Base-by-base conservation (phyloP, 208 protist genomes). In the Leishmania major region DNA sequence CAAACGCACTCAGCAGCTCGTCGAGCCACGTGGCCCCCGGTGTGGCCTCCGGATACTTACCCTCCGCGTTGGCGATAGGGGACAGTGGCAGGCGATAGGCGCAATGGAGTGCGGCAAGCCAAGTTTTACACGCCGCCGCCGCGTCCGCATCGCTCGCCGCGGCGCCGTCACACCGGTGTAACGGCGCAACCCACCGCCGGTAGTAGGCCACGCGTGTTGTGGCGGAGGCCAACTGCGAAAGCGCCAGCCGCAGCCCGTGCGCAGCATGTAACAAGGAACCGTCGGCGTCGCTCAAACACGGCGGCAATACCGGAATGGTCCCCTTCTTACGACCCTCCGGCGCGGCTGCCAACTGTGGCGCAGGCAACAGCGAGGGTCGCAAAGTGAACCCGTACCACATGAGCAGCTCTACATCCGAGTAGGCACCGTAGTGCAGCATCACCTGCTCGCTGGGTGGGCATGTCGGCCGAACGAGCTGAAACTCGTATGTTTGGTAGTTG, bases 331-430 rank as follows among this genome's bases (percentile, higher is more conserved):
- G 4, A 22, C 37, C 43, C 51, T 70, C 70, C 75, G 53, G 31
- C 45, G 43, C 71, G 72, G 49, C 53, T 64, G 66, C 7, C 45
- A 78, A 51, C 62, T n/a, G 31, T 51, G 57, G 40, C 37, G 78
- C 77, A 31, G 92, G 93, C 11, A 95, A 79, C 67, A 97, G 79
- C 2, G 69, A 91, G 17, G 88, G 92, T 22, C 89, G 85, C 75
- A 96, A 86, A n/a, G 84, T 95, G 64, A 98, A 98, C 73, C 95
- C 95, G 83, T 98, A 98, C 94, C 95, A 98, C 82, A 97, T 81
- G 28, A 96, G 72, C n/a, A 97, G 85, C 83, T 98, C 95, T 69
- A 92, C 83, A 73, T 98, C 94, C 15, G 92, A 95, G 78, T 98
- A 98, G 40, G 90, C 79, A 51, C 95, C 95, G 87, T 98, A 98